Percentiles rank a stretch among this genome's conserved stretches.
phyloP scores from a whole-genome alignment of 2,329 filamentous ascomycete genomes.

The Sclerotinia nivalis region DNA sequence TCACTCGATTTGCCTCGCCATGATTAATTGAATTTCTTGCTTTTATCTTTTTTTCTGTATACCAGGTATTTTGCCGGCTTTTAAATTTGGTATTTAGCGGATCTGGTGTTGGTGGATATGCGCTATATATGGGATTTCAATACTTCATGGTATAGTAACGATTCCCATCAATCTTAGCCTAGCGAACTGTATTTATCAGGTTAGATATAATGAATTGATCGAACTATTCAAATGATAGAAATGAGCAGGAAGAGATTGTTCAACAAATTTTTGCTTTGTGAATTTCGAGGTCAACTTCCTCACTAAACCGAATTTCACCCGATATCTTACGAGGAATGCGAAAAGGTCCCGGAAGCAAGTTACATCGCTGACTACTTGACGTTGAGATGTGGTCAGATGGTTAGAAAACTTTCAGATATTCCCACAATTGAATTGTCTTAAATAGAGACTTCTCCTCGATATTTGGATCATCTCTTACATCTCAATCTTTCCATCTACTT shows the following conservation, averaged over 20 bases:
- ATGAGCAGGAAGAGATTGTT: no score
- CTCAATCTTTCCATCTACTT: neutral
- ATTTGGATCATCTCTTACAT: neutral
- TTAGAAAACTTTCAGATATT: neutral
- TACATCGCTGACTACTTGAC: neutral
- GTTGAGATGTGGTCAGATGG: neutral
- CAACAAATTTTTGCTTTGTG: no score
- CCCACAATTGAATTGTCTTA: fast-evolving
- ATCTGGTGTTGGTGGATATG: neutral
- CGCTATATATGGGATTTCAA: neutral
- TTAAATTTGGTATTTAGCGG: neutral
- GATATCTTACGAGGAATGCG: slow-evolving; percentile 9
- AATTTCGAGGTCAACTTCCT: neutral
- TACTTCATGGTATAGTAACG: neutral
- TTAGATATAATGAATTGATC: no score
- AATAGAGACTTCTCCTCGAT: neutral
- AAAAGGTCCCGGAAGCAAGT: neutral
- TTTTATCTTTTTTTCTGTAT: no score
- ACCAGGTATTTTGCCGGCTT: neutral
- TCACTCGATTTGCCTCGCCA: slow-evolving; percentile 26
- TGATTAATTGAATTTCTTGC: neutral
- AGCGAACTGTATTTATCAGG: neutral
- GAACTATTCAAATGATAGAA: neutral
- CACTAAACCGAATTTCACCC: neutral
- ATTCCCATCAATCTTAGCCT: neutral